phyloP scores from a whole-genome alignment of 768 basidiomycete genomes.

The Candolleomyces aberdarensis region DNA sequence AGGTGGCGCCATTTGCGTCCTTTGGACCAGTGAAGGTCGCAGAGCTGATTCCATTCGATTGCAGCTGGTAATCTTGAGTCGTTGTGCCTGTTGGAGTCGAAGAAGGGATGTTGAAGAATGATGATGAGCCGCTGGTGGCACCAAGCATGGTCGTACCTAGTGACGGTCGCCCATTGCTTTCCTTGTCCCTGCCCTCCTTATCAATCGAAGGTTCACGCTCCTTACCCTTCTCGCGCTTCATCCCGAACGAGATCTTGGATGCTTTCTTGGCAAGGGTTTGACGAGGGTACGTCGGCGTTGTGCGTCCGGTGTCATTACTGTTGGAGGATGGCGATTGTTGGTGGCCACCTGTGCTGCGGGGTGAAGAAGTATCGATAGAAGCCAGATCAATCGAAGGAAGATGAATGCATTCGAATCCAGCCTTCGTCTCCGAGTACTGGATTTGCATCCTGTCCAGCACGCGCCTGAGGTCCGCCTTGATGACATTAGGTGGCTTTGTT shows the following conservation, averaged over 20 bases:
- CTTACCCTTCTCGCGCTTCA: constrained; percentile 52
- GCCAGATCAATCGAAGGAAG: constrained; percentile 89
- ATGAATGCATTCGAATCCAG: constrained; percentile 96
- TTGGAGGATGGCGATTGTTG: constrained; percentile 40
- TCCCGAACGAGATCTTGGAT: constrained; percentile 75
- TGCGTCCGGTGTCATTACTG: constrained; percentile 45
- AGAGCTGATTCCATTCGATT: constrained; percentile 15
- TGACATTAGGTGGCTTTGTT: constrained; percentile 75
- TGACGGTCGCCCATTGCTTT: constrained; percentile 31
- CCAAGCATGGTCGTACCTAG: constrained; percentile 49
- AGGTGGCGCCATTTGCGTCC: constrained; percentile 11
- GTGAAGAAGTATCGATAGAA: constrained; percentile 49
- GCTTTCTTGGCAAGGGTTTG: constrained; percentile 68
- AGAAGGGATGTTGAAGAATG: constrained; percentile 79
- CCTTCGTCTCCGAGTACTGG: constrained; percentile 85
- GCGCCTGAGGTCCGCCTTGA: constrained; percentile 80
- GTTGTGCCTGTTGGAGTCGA: constrained; percentile 40
- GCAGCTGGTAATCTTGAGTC: constrained; percentile 16
- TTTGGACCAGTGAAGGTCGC: not conserved
- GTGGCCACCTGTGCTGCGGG: constrained; percentile 22
- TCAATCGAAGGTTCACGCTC: constrained; percentile 43
- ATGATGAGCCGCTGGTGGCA: constrained; percentile 75
- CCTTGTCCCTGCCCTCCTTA: constrained; percentile 39
- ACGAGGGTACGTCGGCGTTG: constrained; percentile 33
- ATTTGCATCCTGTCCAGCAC: constrained; percentile 95